Percentiles rank a stretch among this genome's conserved stretches.
phyloP scores from a whole-genome alignment of 202 grass and related monocot species.

The Eragrostis tef region DNA sequence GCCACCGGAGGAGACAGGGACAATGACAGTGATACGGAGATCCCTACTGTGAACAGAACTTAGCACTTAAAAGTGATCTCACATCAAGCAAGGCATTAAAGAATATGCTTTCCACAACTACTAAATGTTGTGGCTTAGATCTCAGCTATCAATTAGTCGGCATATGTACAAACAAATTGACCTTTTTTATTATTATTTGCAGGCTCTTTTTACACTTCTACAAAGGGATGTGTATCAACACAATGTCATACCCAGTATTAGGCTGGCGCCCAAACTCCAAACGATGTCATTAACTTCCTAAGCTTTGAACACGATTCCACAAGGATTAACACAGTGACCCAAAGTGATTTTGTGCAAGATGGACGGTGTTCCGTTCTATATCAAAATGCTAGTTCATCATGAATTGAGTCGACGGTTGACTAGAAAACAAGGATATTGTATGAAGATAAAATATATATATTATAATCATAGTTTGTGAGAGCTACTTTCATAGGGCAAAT shows the following conservation, averaged over 20 bases:
- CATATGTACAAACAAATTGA: slow-evolving; percentile 22
- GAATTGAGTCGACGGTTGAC: not conserved
- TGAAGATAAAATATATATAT: not conserved
- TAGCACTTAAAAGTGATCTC: slow-evolving; percentile 1
- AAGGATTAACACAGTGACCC: not conserved
- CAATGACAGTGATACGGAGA: slow-evolving; percentile 21
- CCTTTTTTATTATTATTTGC: not conserved
- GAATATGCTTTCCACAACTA: slow-evolving; percentile 3
- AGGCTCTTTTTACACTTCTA: not conserved
- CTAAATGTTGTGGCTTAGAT: not conserved
- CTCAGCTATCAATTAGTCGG: slow-evolving; percentile 10
- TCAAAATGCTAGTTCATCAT: not conserved
- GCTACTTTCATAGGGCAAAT: not conserved
- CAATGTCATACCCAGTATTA: slow-evolving; percentile 20
- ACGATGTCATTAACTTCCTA: not conserved
- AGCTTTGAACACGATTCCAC: not conserved
- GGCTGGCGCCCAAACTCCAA: not conserved
- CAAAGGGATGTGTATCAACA: not conserved
- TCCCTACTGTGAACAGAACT: slow-evolving; percentile 24
- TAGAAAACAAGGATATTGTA: slow-evolving; percentile 24
- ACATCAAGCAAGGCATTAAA: not conserved
- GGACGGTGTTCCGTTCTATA: not conserved
- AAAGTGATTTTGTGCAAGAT: not conserved
- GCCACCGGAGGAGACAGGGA: no score
- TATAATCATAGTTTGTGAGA: not conserved